Evolutionary conservation across 2,329 filamentous ascomycete species (phyloP), one percentile per base, ranked within the genome.

Genomic region (Apiospora sp.): DNA sequence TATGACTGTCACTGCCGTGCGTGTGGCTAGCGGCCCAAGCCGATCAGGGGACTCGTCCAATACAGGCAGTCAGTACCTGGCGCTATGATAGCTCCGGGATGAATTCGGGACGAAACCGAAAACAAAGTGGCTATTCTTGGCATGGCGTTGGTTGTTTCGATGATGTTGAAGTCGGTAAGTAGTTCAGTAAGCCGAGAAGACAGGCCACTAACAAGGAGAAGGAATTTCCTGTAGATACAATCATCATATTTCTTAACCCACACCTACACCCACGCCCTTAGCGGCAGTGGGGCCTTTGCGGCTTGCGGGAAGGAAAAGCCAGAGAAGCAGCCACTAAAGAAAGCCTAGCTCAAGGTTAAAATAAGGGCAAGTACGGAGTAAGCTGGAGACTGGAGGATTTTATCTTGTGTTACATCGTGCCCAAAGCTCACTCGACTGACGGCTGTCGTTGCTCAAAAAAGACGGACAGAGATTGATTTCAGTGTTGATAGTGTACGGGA

Each of bases 11-110:
- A 27, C 19, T 30, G 27, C 24, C 14, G 51, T 58, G 37, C 37
- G 51, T 58, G 58, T 64, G 58, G 16, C 27, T 61, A 30, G 37
- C 58, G 58, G 58, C 10, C 58, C 34, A 64, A 41, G 58, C 58
- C 34, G 58, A 64, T n/a, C 58, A 41, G 34, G 58, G 58, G 58
- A 64, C 14, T 41, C 58, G 41, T 64, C 58, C 58, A 64, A 64
- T 64, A 10, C 22, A 37, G 13, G 58, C 10, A 14, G 34, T 64
- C 10, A 14, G 34, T 64, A 41, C 58, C 58, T 41, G 58, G n/a
- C 34, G 58, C 58, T 64, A 64, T 34, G 58, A 41, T 41, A n/a
- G 30, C 19, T 16, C 37, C 54, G 30, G 54, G 54, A n/a, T 64
- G 58, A 64, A 64, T 12, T 41, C 19, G 34, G 34, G 58, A 64